A percentile compares a stretch with the other conserved stretches of the same genome.
phyloP scores from a whole-genome alignment of 306 rosid species.

The Chamaecrista fasciculata region DNA sequence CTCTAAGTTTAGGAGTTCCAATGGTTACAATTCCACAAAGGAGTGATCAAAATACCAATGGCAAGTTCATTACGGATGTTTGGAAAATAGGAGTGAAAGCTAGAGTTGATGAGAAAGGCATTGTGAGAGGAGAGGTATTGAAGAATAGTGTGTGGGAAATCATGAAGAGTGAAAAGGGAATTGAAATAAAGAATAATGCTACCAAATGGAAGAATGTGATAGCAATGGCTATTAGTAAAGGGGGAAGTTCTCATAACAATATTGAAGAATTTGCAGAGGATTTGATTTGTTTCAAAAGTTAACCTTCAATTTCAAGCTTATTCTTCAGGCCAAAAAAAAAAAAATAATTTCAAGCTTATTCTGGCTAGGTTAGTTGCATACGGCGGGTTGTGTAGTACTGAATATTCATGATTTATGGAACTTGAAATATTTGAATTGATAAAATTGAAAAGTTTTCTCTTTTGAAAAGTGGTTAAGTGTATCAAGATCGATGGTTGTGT shows the following conservation, averaged over 20 bases:
- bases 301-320: too few species aligned
- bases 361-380: too few species aligned
- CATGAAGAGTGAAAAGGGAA: not conserved
- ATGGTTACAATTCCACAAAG: not conserved
- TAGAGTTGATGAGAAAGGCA: too few species aligned
- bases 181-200: not conserved
- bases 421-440: too few species aligned
- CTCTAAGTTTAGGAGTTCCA: not conserved
- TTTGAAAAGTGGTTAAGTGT: too few species aligned
- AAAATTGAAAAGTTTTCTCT: too few species aligned
- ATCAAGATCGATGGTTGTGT: too few species aligned
- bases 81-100: not conserved
- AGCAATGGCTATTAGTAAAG: not conserved
- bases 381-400: too few species aligned
- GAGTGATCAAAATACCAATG: constrained; percentile 8
- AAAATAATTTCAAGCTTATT: too few species aligned
- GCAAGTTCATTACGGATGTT: not conserved
- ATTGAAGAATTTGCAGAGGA: not conserved
- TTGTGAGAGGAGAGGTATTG: not conserved
- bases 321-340: too few species aligned
- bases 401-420: too few species aligned
- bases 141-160: not conserved
- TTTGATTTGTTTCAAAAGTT: not conserved
- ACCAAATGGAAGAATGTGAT: not conserved
- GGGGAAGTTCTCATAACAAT: not conserved